Base-by-base conservation (phyloP, 1,284 basidiomycete species). In the Cutaneotrichosporon curvatum region DNA sequence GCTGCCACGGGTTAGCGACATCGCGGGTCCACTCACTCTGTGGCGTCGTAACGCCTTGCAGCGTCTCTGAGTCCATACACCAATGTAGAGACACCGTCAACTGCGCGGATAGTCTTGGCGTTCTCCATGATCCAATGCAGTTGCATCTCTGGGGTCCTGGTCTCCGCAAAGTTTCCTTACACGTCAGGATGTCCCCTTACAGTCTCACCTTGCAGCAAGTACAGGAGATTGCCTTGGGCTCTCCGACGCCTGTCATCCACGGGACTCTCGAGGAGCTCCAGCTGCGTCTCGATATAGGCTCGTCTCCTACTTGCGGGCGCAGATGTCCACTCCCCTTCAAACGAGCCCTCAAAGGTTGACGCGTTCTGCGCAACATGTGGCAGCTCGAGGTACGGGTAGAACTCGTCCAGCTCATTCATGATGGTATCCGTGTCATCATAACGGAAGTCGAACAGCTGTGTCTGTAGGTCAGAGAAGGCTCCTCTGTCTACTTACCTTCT, bases 321-420 rank as follows among this genome's bases (percentile, higher is more conserved):
- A 53, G 81, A 82, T 1, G 82, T 85, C 87, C 88, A 91, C 62
- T 84, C 83, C 69, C 81, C 81, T 31, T 77, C 71, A 64, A 87
- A 90, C 35, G 83, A 86, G 36, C 84, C 84, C 61, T 85, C 81
- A 84, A 90, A 97, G 37, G 85, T 83, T 60, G 82, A 83, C 52
- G 87, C 74, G 67, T 91, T 91, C 75, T 92, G 87, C 3, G 82
- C 81, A 14, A 92, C 82, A 66, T 91, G 86, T 1, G 85, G 82
- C 76, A 91, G 89, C 74, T 98, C 94, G 48, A 94, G 84, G 73
- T 96, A 98, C 21, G 90, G 90, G 73, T 95, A 98, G 73, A 98
- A 97, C 72, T 98, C 95, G 56, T 97, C 87, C 38, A 99, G 84
- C 71, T 97, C 95, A 60, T 88, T 87, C 77, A 92, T 84, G 37